A percentile compares a stretch with the other conserved stretches of the same genome.
Evolutionary conservation across 2,329 filamentous ascomycete genomes (phyloP).

Genomic region (Penicillium fuscoglaucum): DNA sequence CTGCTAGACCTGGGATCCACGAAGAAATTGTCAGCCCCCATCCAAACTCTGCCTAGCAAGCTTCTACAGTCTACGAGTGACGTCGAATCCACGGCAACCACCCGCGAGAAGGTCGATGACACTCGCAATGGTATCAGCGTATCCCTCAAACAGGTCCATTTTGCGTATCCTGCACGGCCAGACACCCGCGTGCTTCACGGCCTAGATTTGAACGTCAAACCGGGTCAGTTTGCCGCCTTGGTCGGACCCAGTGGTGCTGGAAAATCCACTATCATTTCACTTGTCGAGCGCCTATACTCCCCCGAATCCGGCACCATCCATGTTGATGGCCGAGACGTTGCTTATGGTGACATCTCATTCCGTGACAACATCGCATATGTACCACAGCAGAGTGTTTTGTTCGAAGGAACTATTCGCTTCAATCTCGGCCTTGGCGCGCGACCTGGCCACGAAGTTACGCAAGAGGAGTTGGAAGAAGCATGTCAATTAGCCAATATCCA

Average conservation of each 20-base stretch:
- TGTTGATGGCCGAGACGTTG: constrained; percentile 53
- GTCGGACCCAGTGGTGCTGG: constrained; percentile 70
- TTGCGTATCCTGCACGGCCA: constrained; percentile 66
- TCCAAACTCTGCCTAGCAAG: not conserved
- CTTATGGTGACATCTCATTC: constrained; percentile 39
- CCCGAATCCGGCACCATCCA: constrained; percentile 52
- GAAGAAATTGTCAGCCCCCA: constrained; percentile 7
- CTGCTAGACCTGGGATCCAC: constrained; percentile 36
- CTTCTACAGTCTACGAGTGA: not conserved
- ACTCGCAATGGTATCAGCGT: constrained; percentile 43
- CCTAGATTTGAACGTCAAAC: constrained; percentile 55
- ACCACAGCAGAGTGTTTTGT: constrained; percentile 48
- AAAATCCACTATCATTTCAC: constrained; percentile 65
- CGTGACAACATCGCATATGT: constrained; percentile 48
- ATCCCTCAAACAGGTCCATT: constrained; percentile 59
- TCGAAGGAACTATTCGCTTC: constrained; percentile 48
- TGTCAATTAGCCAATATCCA: constrained; percentile 69
- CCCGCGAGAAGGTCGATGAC: not conserved
- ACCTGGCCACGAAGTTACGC: constrained; percentile 55
- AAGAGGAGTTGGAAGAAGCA: constrained; percentile 60
- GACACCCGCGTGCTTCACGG: constrained; percentile 58
- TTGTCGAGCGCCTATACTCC: constrained; percentile 57
- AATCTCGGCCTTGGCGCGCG: constrained; percentile 47
- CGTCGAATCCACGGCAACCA: not conserved
- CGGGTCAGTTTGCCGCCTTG: constrained; percentile 46